These are phyloP conservation scores for Cinnamomum micranthum DNA, from an alignment of 164 flowering plant genomes.

Conservation along the genomic window DNA sequence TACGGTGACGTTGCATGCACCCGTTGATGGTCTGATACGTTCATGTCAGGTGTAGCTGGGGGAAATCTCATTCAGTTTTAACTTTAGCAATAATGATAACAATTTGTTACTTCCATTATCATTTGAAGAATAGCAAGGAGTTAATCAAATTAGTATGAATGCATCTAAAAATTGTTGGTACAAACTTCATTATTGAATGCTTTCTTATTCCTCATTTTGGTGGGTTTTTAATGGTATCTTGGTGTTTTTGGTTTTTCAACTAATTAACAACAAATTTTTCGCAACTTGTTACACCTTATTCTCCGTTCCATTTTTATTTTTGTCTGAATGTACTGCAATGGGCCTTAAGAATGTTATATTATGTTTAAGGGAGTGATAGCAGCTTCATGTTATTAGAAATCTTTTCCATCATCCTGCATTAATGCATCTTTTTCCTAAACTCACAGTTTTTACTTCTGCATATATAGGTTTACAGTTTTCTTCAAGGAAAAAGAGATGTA, in stretches of 20 bases:
- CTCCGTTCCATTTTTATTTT: too few relatives aligned
- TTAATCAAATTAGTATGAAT: too few relatives aligned
- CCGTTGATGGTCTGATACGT: neutral
- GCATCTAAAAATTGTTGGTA: too few relatives aligned
- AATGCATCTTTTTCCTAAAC: neutral
- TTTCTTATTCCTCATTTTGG: neutral
- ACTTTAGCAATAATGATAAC: too few relatives aligned
- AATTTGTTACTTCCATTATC: too few relatives aligned
- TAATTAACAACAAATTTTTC: too few relatives aligned
- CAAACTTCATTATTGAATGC: neutral
- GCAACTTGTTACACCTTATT: too few relatives aligned
- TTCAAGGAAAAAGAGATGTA: slow-evolving; percentile 92
- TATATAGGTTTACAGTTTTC: slow-evolving; percentile 85
- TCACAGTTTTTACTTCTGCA: neutral
- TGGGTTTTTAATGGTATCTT: neutral
- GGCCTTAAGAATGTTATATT: neutral
- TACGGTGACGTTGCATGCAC: neutral
- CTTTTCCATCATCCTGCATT: neutral
- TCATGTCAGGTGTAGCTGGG: neutral
- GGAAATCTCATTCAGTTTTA: too few relatives aligned
- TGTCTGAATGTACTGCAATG: too few relatives aligned
- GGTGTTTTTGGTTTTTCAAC: neutral
- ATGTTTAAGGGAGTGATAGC: too few relatives aligned
- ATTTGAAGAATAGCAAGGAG: too few relatives aligned
- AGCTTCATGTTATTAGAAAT: neutral